Evolutionary conservation across 208 protist genomes (phyloP).

Genomic region (Balamuthia mandrillaris): DNA sequence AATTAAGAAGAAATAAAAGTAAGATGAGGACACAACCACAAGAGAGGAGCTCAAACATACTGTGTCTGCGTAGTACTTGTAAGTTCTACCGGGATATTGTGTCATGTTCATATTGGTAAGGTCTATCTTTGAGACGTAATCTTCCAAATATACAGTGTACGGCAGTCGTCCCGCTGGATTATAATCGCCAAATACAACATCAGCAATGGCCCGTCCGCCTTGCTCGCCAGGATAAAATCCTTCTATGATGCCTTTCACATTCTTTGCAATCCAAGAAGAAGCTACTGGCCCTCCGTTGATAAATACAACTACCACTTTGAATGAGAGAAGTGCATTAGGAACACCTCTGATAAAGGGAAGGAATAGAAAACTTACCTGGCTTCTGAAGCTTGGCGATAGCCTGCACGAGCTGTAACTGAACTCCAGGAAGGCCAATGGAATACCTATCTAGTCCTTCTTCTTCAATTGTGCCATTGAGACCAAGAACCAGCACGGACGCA

Average conservation of each 20-base stretch:
- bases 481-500: constrained; percentile 36
- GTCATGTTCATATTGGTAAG: constrained; percentile 46
- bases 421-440: constrained; percentile 20
- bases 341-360: background rate
- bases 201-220: constrained; percentile 40
- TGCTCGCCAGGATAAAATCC: constrained; percentile 44
- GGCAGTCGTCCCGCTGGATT: constrained; percentile 41
- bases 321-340: background rate
- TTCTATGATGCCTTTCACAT: constrained; percentile 29
- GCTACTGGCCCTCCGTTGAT: constrained; percentile 37
- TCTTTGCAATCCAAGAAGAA: background rate
- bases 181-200: constrained; percentile 45
- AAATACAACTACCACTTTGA: constrained; percentile 13
- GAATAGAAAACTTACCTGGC: background rate
- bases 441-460: constrained; percentile 30
- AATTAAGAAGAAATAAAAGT: too few species aligned
- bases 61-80: constrained; percentile 49
- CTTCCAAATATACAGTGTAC: constrained; percentile 4
- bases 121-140: constrained; percentile 9
- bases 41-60: background rate
- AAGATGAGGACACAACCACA: background rate
- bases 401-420: constrained; percentile 36
- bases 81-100: constrained; percentile 32
- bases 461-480: constrained; percentile 36
- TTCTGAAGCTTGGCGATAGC: background rate